Conservation (phyloP, 352 stramenopile genomes). For the Phytopythium delawarense region DNA sequence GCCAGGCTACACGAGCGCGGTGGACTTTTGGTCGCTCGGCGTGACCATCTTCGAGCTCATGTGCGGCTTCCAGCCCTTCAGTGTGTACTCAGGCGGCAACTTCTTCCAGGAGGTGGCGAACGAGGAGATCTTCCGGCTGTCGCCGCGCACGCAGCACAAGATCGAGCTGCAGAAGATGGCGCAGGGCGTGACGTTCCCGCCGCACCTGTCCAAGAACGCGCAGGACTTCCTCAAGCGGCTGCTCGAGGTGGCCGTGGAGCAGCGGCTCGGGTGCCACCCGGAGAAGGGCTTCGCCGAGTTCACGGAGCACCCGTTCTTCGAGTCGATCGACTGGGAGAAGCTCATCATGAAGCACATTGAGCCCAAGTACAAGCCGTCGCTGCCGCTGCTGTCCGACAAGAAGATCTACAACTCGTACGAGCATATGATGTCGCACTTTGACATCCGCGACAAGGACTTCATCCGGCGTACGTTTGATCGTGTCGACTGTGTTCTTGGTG, state of each 20-base stretch:
- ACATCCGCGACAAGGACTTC: conserved; percentile 81
- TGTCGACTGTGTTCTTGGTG: neutral
- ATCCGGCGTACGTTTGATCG: conserved; percentile 77
- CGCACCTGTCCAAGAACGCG: conserved; percentile 53
- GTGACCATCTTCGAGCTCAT: conserved; percentile 89
- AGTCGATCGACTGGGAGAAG: conserved; percentile 80
- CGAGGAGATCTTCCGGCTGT: conserved; percentile 72
- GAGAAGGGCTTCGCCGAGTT: conserved; percentile 83
- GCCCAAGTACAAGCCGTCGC: conserved; percentile 66
- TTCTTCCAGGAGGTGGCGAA: conserved; percentile 79
- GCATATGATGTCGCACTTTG: conserved; percentile 87
- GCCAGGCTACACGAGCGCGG: conserved; percentile 67
- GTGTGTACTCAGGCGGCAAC: conserved; percentile 57
- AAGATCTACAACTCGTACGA: conserved; percentile 86
- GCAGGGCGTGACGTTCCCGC: conserved; percentile 55
- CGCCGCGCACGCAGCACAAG: conserved; percentile 68
- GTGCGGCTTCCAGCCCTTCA: conserved; percentile 84
- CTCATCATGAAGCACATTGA: conserved; percentile 89
- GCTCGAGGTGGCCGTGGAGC: conserved; percentile 72
- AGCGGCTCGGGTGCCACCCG: conserved; percentile 63
- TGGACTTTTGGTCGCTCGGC: conserved; percentile 82
- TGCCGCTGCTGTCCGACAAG: conserved; percentile 67
- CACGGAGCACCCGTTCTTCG: conserved; percentile 88
- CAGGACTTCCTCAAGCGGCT: conserved; percentile 79
- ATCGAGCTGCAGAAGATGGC: conserved; percentile 82